These are phyloP conservation scores for Solanum neorickii DNA, from an alignment of 257 asterid genomes.

Conservation along the genomic window DNA sequence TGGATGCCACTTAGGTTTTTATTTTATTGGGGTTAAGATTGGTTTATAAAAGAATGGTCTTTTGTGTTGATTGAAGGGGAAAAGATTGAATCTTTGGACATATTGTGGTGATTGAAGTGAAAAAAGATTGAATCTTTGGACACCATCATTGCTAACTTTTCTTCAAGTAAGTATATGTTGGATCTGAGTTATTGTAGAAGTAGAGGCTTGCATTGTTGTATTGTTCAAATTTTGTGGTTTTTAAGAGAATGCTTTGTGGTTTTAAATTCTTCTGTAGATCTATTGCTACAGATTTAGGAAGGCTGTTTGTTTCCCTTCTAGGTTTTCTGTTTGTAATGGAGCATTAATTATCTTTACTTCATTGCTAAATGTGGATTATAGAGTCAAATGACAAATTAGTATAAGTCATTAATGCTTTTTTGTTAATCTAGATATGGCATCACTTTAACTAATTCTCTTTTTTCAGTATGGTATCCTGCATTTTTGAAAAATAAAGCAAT, in stretches of 20 bases:
- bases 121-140: slow-evolving; percentile 11
- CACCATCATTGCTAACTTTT: background rate
- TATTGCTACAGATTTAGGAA: slow-evolving; percentile 13
- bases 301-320: background rate
- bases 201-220: slow-evolving; percentile 3
- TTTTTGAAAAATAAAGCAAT: background rate
- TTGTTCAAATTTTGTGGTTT: background rate
- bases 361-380: background rate
- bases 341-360: background rate
- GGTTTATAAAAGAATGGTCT: background rate
- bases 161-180: slow-evolving; percentile 46
- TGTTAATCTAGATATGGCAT: background rate
- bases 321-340: slow-evolving; percentile 11
- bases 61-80: slow-evolving; percentile 9
- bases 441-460: background rate
- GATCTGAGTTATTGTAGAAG: slow-evolving; percentile 39
- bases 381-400: background rate
- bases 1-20: background rate
- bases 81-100: slow-evolving; percentile 9
- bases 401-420: background rate
- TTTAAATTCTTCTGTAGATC: slow-evolving; percentile 29
- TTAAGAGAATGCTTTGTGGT: background rate
- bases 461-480: background rate
- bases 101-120: slow-evolving; percentile 8
- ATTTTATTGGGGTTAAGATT: background rate